Conservation (phyloP, 345 rosid species). For the Citrus australasica region DNA sequence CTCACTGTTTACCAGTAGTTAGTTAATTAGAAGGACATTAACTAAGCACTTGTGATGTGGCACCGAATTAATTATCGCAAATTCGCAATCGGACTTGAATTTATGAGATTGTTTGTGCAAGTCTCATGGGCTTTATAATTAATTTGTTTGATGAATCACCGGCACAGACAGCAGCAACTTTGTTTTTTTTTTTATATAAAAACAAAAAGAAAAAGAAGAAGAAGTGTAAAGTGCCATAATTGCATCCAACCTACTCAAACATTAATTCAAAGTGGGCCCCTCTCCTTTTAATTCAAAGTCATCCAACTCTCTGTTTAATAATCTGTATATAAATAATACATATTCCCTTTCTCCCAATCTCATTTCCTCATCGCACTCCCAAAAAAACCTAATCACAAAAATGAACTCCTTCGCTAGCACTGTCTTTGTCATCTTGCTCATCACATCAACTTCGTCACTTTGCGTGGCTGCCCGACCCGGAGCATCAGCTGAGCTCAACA, state of each 20-base stretch:
- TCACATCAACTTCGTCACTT: constrained; percentile 19
- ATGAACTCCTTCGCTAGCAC: constrained; percentile 33
- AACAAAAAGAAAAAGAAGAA: no score
- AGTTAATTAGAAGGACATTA: no score
- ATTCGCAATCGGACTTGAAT: no score
- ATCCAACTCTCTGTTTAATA: constrained; percentile 5
- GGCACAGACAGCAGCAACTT: no score
- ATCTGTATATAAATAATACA: background rate
- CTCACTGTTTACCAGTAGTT: no score
- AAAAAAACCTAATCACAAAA: background rate
- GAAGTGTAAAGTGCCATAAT: constrained; percentile 16
- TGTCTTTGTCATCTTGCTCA: constrained; percentile 32
- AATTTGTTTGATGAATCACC: no score
- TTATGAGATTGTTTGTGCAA: background rate
- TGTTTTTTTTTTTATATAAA: no score
- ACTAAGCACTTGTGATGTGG: no score
- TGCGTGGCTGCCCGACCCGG: constrained; percentile 40
- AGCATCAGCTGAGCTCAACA: constrained; percentile 24
- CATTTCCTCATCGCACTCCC: background rate
- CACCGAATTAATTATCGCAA: no score
- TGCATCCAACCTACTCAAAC: constrained; percentile 27
- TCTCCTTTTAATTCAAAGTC: constrained; percentile 34
- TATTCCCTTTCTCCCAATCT: background rate
- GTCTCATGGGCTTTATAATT: background rate
- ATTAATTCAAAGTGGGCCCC: constrained; percentile 6